Base-by-base conservation (phyloP, 371 early-diverging fungal genomes). In the Choanephora cucurbitarum region DNA sequence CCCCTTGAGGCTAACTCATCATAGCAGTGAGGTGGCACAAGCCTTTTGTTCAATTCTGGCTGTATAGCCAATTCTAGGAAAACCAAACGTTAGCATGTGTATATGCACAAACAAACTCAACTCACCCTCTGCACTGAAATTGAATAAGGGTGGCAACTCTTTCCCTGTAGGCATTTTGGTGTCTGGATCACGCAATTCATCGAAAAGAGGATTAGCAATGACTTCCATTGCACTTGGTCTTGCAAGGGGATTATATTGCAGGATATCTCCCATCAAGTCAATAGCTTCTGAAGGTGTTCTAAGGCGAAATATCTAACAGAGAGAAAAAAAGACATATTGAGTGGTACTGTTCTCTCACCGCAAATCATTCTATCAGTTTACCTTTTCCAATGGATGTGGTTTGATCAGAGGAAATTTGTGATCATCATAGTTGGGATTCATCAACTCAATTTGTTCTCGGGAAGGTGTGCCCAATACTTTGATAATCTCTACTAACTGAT, bases 401-500 rank as follows among this genome's bases (percentile, higher is more conserved):
- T 91, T 92, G 62, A 95, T 95, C 64, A 91, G 89, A 60, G 96
- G 96, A 72, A 96, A 96, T 66, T 93, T 94, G 80, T 94, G 95
- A 60, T 95, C 95, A 65, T 89, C 88, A 69, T 96, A 95, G 77
- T 91, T 89, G 34, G 89, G 91, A 73, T 96, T 96, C 93, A 96
- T 95, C 33, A 89, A 75, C 66, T 87, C 82, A 64, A 96, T 95
- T 69, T 96, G 95, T 58, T 95, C 95, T 57, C 90, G 84, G 24
- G 93, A 87, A 15, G 99, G 99, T 5, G 98, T 97, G 42, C 99
- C 99, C 32, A 98, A 82, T 8, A 96, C 91, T 75, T 95, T 95
- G 81, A 98, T 98, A 65, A 99, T 99, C 76, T 97, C 97, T 21
- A 98, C 96, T 22, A 99, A 77, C 75, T 99, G 99, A 70, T 99